Evolutionary conservation across 1,284 basidiomycete species (phyloP).

Genomic region (Austroboletus novae-zelandiae): DNA sequence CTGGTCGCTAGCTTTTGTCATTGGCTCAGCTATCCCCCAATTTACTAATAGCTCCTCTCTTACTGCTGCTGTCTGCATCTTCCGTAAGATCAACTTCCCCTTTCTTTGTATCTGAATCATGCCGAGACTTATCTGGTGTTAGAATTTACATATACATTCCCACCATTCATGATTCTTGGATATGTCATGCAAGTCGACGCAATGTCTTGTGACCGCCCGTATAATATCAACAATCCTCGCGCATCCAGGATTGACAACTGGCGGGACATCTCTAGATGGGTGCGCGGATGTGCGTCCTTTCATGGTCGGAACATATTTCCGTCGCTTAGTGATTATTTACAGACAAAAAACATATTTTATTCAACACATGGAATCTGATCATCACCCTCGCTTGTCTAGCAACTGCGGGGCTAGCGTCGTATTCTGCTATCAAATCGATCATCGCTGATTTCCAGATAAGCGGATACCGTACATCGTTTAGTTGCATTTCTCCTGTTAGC

Average conservation of each 20-base stretch:
- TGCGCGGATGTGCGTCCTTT: conserved; percentile 27
- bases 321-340: neutral
- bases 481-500: conserved; percentile 27
- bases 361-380: conserved; percentile 36
- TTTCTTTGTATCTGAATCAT: too few relatives aligned
- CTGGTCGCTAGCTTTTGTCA: conserved; percentile 55
- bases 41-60: conserved; percentile 53
- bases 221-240: conserved; percentile 33
- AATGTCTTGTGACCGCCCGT: conserved; percentile 35
- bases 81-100: too few relatives aligned
- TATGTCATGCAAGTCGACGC: conserved; percentile 50
- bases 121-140: too few relatives aligned
- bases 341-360: conserved; percentile 20
- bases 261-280: conserved; percentile 22
- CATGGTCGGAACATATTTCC: neutral
- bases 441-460: conserved; percentile 18
- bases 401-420: conserved; percentile 34
- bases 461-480: conserved; percentile 23
- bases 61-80: conserved; percentile 56
- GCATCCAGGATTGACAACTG: conserved; percentile 26
- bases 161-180: conserved; percentile 51
- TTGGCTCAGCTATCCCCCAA: conserved; percentile 62
- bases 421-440: conserved; percentile 27
- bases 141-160: conserved; percentile 63
- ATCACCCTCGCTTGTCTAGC: conserved; percentile 35